Percentiles rank a stretch among this genome's conserved stretches.
These are phyloP conservation scores for Leptographium flavum DNA, from an alignment of 2,329 filamentous ascomycete species.

Conservation along the genomic window DNA sequence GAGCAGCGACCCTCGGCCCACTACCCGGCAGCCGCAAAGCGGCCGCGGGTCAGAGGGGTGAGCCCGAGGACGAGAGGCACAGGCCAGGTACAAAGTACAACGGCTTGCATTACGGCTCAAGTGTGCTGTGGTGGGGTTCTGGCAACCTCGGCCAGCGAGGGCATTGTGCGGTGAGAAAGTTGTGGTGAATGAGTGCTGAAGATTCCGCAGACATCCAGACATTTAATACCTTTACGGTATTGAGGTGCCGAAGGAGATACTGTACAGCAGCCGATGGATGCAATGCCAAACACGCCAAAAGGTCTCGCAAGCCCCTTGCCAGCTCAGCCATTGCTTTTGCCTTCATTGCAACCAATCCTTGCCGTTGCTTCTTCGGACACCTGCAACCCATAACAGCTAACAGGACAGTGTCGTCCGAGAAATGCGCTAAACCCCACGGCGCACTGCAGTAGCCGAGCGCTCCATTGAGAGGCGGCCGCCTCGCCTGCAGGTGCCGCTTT, in stretches of 20 bases:
- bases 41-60: too few species aligned
- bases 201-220: too few species aligned
- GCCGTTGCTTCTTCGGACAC: not conserved
- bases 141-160: not conserved
- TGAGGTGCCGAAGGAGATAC: too few species aligned
- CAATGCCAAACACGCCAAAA: too few species aligned
- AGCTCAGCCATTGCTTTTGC: not conserved
- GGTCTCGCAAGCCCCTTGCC: too few species aligned
- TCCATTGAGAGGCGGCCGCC: not conserved
- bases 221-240: too few species aligned
- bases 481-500: not conserved
- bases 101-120: not conserved
- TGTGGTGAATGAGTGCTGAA: too few species aligned
- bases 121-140: not conserved
- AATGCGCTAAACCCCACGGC: constrained; percentile 5
- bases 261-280: too few species aligned
- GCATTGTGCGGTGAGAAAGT: too few species aligned
- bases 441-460: not conserved
- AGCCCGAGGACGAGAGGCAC: too few species aligned
- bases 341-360: not conserved
- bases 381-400: too few species aligned
- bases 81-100: not conserved
- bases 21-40: not conserved
- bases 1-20: not conserved
- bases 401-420: constrained; percentile 6